Percentiles rank a stretch among this genome's conserved stretches.
Evolutionary conservation across 768 basidiomycete genomes (phyloP).

Genomic region (Basidioascus undulatus): DNA sequence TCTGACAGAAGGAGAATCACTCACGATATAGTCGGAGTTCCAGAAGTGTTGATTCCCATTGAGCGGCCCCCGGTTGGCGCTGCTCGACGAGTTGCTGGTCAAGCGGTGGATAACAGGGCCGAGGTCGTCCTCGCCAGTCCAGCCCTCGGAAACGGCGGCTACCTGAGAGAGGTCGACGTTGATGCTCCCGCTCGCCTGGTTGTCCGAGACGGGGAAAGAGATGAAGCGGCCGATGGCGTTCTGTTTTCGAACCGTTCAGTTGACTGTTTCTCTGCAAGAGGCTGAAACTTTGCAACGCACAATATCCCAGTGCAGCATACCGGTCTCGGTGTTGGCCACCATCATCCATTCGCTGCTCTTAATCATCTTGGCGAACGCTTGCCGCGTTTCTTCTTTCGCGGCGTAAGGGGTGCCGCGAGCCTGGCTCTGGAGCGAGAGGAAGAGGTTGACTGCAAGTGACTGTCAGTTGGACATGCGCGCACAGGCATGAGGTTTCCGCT

Average conservation of each 20-base stretch:
- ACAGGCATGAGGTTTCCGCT: slow-evolving; percentile 18
- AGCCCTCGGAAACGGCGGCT: slow-evolving; percentile 27
- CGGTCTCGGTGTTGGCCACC: slow-evolving; percentile 31
- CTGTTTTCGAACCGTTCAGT: slow-evolving; percentile 21
- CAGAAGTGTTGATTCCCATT: slow-evolving; percentile 40
- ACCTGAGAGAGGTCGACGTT: slow-evolving; percentile 34
- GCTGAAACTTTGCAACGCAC: slow-evolving; percentile 25
- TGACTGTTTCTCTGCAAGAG: too few relatives aligned
- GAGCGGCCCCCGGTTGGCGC: slow-evolving; percentile 32
- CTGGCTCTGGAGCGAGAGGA: slow-evolving; percentile 35
- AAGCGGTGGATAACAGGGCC: slow-evolving; percentile 21
- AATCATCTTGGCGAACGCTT: slow-evolving; percentile 32
- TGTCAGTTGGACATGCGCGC: too few relatives aligned
- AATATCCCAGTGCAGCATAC: slow-evolving; percentile 45
- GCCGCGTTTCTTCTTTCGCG: slow-evolving; percentile 21
- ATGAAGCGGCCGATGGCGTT: slow-evolving; percentile 42
- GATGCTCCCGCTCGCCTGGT: slow-evolving; percentile 31
- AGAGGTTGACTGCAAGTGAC: too few relatives aligned
- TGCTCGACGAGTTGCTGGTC: slow-evolving; percentile 17
- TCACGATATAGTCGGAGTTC: slow-evolving; percentile 43
- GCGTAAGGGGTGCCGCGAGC: slow-evolving; percentile 35
- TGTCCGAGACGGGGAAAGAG: slow-evolving; percentile 32
- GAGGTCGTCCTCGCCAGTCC: too few relatives aligned
- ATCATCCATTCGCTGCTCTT: slow-evolving; percentile 48
- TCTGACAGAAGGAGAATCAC: slow-evolving; percentile 1